phyloP scores from a whole-genome alignment of 805 yeast genomes.

The Aciculoconidium aculeatum region DNA sequence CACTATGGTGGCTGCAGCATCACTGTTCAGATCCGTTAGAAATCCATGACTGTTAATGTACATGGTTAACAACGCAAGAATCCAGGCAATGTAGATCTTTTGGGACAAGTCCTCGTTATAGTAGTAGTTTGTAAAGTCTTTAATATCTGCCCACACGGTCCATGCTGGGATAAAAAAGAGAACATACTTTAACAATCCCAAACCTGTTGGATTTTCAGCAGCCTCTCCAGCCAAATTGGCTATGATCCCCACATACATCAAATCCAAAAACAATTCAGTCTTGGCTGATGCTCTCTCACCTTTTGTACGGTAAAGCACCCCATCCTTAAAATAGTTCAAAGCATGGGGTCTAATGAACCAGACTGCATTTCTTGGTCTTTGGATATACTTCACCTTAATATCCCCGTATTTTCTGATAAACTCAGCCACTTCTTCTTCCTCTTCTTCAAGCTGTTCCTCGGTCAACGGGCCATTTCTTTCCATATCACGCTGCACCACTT shows the following conservation, averaged over 20 bases:
- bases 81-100: constrained; percentile 47
- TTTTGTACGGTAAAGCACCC: constrained; percentile 48
- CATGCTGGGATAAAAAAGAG: constrained; percentile 54
- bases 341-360: constrained; percentile 52
- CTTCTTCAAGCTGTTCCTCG: too few species aligned
- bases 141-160: constrained; percentile 60
- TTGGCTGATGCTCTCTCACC: constrained; percentile 48
- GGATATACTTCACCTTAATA: constrained; percentile 41
- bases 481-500: too few species aligned
- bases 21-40: constrained; percentile 29
- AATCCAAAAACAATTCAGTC: constrained; percentile 55
- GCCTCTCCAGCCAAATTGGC: constrained; percentile 54
- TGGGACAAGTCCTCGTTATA: constrained; percentile 57
- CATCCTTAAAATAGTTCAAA: constrained; percentile 54
- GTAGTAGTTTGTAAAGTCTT: constrained; percentile 59
- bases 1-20: constrained; percentile 40
- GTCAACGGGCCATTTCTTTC: too few species aligned
- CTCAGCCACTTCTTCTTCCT: too few species aligned
- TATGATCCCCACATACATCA: constrained; percentile 59
- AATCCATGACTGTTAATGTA: constrained; percentile 44
- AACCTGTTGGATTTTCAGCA: constrained; percentile 44
- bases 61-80: constrained; percentile 42
- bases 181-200: constrained; percentile 41
- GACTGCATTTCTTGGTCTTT: constrained; percentile 31
- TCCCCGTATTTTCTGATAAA: constrained; percentile 47